Evolutionary conservation across 23 red algal genomes (phyloP).

Genomic region (Gracilaria caudata): DNA sequence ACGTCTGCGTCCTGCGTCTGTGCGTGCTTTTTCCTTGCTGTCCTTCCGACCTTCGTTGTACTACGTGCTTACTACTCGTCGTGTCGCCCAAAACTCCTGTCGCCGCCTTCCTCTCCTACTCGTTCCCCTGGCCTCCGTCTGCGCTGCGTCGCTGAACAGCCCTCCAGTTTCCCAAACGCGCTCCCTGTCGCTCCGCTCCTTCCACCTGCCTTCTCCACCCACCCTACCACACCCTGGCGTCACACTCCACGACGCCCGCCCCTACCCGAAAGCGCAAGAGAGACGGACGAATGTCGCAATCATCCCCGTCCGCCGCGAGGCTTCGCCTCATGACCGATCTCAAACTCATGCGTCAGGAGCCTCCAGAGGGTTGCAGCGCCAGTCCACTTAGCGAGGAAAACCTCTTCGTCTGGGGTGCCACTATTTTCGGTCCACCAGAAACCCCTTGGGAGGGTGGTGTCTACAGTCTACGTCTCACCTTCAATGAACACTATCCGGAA

Average conservation of each 20-base stretch:
- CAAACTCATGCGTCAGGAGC: conserved; percentile 83
- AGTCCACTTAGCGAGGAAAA: conserved; percentile 93
- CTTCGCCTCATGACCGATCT: conserved; percentile 95
- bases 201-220: not conserved
- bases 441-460: conserved; percentile 87
- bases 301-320: conserved; percentile 59
- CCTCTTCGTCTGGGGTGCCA: conserved; percentile 96
- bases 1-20: too few relatives aligned
- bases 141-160: too few relatives aligned
- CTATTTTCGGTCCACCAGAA: conserved; percentile 91
- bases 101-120: not conserved
- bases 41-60: too few relatives aligned
- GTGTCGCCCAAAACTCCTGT: too few relatives aligned
- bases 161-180: too few relatives aligned
- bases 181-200: not conserved
- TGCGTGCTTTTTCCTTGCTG: too few relatives aligned
- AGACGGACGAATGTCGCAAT: conserved; percentile 54
- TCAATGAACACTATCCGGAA: conserved; percentile 96
- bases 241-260: conserved; percentile 12
- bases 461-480: conserved; percentile 88
- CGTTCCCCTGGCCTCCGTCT: not conserved
- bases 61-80: too few relatives aligned
- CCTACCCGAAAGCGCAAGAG: conserved; percentile 42
- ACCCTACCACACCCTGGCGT: conserved; percentile 24
- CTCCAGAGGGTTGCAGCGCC: conserved; percentile 95